These are phyloP conservation scores for Aspergillus mulundensis DNA, from an alignment of 495 filamentous ascomycete species.

Conservation along the genomic window DNA sequence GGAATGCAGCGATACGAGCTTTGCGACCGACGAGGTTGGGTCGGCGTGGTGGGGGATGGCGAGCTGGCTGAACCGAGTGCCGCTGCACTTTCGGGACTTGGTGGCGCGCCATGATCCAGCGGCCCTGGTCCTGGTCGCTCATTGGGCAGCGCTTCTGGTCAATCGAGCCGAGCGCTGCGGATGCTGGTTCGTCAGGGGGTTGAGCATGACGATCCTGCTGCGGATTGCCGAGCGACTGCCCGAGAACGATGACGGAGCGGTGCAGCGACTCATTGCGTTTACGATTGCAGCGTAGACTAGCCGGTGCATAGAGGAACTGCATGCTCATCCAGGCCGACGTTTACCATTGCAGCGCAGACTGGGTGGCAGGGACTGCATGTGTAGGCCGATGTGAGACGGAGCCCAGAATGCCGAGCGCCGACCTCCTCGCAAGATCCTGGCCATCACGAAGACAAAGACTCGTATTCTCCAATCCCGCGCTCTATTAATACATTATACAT, in stretches of 20 bases:
- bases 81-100: background rate
- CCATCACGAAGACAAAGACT: no score
- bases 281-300: background rate
- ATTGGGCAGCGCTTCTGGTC: constrained; percentile 8
- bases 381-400: no score
- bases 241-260: background rate
- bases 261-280: background rate
- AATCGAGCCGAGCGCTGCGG: background rate
- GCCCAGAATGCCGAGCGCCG: no score
- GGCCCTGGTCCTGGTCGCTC: background rate
- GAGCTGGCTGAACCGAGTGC: background rate
- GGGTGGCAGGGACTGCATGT: no score
- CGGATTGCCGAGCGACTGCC: background rate
- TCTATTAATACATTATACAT: no score
- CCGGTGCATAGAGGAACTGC: background rate
- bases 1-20: constrained; percentile 2
- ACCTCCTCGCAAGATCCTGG: no score
- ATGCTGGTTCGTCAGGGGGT: background rate
- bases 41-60: background rate
- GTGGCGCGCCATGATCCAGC: background rate
- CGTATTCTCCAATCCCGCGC: no score
- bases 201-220: background rate
- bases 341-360: background rate
- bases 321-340: no score
- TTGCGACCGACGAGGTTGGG: background rate